Base-by-base conservation (phyloP, 371 early-diverging fungal genomes). In the Synchytrium microbalum region DNA sequence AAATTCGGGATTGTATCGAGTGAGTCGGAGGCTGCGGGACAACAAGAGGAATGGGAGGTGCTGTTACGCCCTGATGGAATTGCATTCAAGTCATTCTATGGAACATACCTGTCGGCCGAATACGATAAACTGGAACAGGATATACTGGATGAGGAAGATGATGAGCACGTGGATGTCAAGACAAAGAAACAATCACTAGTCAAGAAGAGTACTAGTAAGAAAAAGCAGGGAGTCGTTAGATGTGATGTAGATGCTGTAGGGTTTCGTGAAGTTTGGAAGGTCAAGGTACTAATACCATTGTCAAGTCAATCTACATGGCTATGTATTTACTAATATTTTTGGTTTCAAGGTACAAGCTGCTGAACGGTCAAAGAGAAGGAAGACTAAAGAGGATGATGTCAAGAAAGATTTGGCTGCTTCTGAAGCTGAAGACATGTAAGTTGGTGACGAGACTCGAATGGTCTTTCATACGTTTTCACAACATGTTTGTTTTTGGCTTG, bases 1-100 rank as follows among this genome's bases (percentile, higher is more conserved):
- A 90, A 91, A 63, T 84, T 91, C 74, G 93, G 92, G 1, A 80
- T 88, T 3, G 89, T 91, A 0, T 63, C 82, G 2, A 83, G 84
- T 25, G 78, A 84, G 14, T 69, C 78, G 30, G 91, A 90, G 65
- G 93, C 92, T 0, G 87, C 89, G 32, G 89, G 92, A 0, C 86
- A 85, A 10, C 75, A 81, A 52, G 92, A 93, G 67, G 91, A 89
- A 68, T 92, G 91, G 91, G 79, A 80, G 24, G 71, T 85, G 2
- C 66, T 89, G 8, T 69, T 75, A n/a, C 72, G 83, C 24, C 88
- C 88, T 1, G 88, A 87, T 54, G 93, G 92, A 0, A 67, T 87
- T 23, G 85, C 84, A 3, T 77, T 90, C 25, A 83, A 88, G 72
- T 84, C 70, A 63, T 74, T 78, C 3, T 69, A 58, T 52, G 76